These are phyloP conservation scores for Cladorrhinum samala DNA, from an alignment of 495 filamentous ascomycete genomes.

Conservation along the genomic window DNA sequence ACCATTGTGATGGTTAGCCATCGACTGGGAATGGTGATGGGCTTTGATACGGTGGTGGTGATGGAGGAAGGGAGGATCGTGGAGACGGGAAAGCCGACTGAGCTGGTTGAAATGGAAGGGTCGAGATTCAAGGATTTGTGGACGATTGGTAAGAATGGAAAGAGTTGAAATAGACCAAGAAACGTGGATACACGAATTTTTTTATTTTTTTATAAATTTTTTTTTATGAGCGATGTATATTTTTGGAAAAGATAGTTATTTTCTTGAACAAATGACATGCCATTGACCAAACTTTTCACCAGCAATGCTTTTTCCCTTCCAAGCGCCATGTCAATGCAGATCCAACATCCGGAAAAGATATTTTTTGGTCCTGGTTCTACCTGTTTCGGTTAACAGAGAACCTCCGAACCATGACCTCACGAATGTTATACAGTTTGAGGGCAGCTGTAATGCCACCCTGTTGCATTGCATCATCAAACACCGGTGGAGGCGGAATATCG, in stretches of 20 bases:
- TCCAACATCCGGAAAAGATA: too few relatives aligned
- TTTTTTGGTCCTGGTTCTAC: too few relatives aligned
- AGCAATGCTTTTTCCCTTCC: too few relatives aligned
- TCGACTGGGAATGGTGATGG: slow-evolving; percentile 41
- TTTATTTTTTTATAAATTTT: too few relatives aligned
- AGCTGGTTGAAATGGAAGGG: slow-evolving; percentile 24
- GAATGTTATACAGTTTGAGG: slow-evolving; percentile 66
- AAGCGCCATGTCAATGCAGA: too few relatives aligned
- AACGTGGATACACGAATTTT: too few relatives aligned
- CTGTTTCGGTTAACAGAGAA: slow-evolving; percentile 76
- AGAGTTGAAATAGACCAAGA: too few relatives aligned
- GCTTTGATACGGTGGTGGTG: slow-evolving; percentile 41
- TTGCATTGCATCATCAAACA: slow-evolving; percentile 31
- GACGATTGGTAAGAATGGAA: slow-evolving; percentile 15
- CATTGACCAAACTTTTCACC: too few relatives aligned
- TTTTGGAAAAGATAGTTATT: too few relatives aligned
- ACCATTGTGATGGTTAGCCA: slow-evolving; percentile 46
- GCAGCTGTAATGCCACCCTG: slow-evolving; percentile 54
- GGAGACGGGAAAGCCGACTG: slow-evolving; percentile 34
- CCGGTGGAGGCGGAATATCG: slow-evolving; percentile 70
- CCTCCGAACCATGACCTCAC: slow-evolving; percentile 74
- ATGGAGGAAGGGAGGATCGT: slow-evolving; percentile 39
- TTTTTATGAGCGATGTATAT: too few relatives aligned
- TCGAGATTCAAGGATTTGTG: slow-evolving; percentile 33
- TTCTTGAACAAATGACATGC: too few relatives aligned